Evolutionary conservation across 2,329 filamentous ascomycete genomes (phyloP).

Genomic region (Fusarium armeniacum): DNA sequence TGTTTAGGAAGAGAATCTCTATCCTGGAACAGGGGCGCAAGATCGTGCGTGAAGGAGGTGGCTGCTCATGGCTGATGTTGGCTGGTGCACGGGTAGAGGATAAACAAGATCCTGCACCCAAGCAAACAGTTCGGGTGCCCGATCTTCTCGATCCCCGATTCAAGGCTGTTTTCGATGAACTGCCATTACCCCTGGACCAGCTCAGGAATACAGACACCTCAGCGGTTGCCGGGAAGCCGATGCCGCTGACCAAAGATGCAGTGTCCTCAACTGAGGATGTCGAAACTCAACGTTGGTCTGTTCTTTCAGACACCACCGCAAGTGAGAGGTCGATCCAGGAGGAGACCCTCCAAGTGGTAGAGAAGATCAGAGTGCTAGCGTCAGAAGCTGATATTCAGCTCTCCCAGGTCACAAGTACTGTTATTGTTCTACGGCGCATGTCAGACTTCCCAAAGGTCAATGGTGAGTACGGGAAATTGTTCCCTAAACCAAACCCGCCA

Average conservation of each 20-base stretch:
- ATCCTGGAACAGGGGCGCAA: constrained; percentile 68
- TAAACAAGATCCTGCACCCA: constrained; percentile 51
- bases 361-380: constrained; percentile 61
- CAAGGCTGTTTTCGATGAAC: constrained; percentile 55
- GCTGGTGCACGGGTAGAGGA: constrained; percentile 66
- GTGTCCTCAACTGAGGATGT: constrained; percentile 36
- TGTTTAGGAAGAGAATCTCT: constrained; percentile 81
- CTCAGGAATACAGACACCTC: constrained; percentile 17
- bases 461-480: constrained; percentile 79
- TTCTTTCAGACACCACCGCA: constrained; percentile 51
- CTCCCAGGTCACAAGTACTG: constrained; percentile 65
- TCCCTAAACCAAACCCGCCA: constrained; percentile 84
- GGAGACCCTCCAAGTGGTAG: constrained; percentile 64
- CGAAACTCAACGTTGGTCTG: constrained; percentile 56
- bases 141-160: constrained; percentile 76
- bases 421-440: constrained; percentile 84
- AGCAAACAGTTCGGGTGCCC: constrained; percentile 67
- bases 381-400: constrained; percentile 49
- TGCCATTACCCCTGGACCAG: constrained; percentile 42
- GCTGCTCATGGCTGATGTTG: constrained; percentile 80
- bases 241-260: constrained; percentile 10
- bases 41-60: constrained; percentile 77
- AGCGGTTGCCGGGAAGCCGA: constrained; percentile 9
- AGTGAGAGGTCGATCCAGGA: constrained; percentile 57
- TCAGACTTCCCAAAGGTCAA: constrained; percentile 83